Percentiles rank a stretch among this genome's conserved stretches.
These are phyloP conservation scores for Backusella tuberculispora DNA, from an alignment of 192 early-diverging fungal species.

Conservation along the genomic window DNA sequence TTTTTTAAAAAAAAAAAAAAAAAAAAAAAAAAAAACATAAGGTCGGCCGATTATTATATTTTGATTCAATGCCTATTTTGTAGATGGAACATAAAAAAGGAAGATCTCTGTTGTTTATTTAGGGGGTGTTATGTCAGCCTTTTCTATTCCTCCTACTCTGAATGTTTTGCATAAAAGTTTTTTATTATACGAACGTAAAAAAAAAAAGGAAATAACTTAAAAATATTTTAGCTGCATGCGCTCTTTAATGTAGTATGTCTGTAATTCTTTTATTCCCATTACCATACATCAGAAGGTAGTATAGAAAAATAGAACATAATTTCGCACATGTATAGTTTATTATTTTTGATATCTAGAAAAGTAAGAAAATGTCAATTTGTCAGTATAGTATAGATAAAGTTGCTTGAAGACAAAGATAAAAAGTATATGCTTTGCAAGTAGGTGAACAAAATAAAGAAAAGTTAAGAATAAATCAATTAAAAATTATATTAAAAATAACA, in stretches of 20 bases:
- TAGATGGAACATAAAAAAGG: slow-evolving; percentile 10
- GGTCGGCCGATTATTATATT: slow-evolving; percentile 21
- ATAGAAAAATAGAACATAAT: background rate
- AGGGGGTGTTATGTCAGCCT: background rate
- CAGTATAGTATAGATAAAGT: slow-evolving; percentile 9
- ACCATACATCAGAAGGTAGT: background rate
- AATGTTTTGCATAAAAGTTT: slow-evolving; percentile 11
- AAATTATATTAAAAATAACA: too few relatives aligned
- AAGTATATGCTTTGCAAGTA: background rate
- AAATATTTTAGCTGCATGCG: slow-evolving; percentile 7
- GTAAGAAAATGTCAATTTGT: slow-evolving; percentile 3
- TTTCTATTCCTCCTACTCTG: slow-evolving; percentile 4
- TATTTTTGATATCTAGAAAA: slow-evolving; percentile 5
- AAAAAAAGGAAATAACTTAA: slow-evolving; percentile 1
- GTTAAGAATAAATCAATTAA: too few relatives aligned
- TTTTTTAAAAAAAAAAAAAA: background rate
- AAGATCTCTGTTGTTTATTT: slow-evolving; percentile 22
- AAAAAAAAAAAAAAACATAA: background rate
- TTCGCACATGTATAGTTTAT: background rate
- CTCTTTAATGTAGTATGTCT: slow-evolving; percentile 8
- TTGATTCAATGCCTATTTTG: slow-evolving; percentile 22
- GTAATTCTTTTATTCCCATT: slow-evolving; percentile 16
- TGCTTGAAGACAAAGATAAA: background rate
- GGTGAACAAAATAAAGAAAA: background rate
- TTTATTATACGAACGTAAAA: slow-evolving; percentile 11